Base-by-base conservation (phyloP, 106 monocot genomes). In the Dactylorhiza incarnata region DNA sequence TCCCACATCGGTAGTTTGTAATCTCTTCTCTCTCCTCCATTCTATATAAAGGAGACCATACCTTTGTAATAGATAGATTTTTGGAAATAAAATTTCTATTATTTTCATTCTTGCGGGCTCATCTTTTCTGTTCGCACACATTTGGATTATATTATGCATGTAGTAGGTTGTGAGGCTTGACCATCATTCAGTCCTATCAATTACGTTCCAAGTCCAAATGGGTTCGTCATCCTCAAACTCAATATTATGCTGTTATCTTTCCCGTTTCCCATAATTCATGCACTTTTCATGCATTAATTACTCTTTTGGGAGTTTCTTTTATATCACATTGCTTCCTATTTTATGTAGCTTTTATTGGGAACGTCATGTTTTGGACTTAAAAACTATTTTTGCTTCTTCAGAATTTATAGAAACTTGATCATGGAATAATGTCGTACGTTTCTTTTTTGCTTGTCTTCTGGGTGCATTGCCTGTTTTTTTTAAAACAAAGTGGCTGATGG, bases 381-480 rank as follows among this genome's bases (percentile, higher is more conserved):
- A 69, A 44, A 24, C 45, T 69, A 17, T 46, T 69, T 69, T 69
- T 69, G 69, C 45, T 3, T 68, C 43, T 68, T 68, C 13, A 44
- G 3, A 44, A 45, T 68, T 22, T 52, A 68, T 44, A 68, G 44
- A 45, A 17, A 46, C 16, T 13, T 46, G n/a, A 46, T 69, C 4
- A 29, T 69, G 69, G 69, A 69, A 16, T 16, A 69, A 45, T 69
- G 69, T 10, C 7, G 44, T 69, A 17, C n/a, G 17, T 69, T 69
- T 69, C 17, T 3, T 69, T 69, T 14, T 69, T 69, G 24, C 37
- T 11, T 69, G 43, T n/a, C 45, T 16, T 45, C 45, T 16, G 45
- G 45, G 69, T 45, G 8, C 44, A 45, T 69, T 44, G 6, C 11
- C 69, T 45, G 29, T 5, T 45, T 69, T 1, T 45, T 6, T 69